Evolutionary conservation across 2,329 filamentous ascomycete genomes (phyloP), one percentile per base, ranked within the genome.

Genomic region (Grosmannia huntii): DNA sequence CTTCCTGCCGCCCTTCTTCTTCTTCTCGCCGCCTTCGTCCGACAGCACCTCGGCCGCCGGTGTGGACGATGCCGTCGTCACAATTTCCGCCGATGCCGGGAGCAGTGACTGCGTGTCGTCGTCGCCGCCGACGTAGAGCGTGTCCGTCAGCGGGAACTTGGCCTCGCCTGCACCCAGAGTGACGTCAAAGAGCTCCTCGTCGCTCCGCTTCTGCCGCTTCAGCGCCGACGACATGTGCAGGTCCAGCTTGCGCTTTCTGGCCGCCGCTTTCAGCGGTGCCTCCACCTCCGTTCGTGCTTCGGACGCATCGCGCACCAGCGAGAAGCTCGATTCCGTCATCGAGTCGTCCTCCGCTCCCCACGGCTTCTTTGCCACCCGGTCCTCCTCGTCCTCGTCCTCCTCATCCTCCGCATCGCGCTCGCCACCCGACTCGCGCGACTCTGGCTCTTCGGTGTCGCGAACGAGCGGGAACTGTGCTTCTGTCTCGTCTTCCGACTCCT

Each of bases 401-500:
- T 62, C 59, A 3, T 59, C 55, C 16, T 49, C 54, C 0, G 27
- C 38, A 19, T 61, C 58, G 5, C 54, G 49, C 36, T 59, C 60
- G 10, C 23, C 51, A 1, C 59, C 59, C 0, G 52, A 58, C 4
- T 55, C 41, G 4, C 59, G 57, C 44, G 89, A 95, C 60, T 94
- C 91, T 38, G 84, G 84, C 63, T 94, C 91, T 68, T 95, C 91
- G 0, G 89, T 95, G 68, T 91, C 90, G 52, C 85, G 79, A 14
- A 81, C 82, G 54, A 85, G 71, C 14, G 86, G 83, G 38, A 73
- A 73, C 46, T 74, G 72, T 53, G 81, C 81, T 62, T 82, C 80
- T 1, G 71, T 75, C 58, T 96, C 90, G 64, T 95, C 91, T 63
- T 96, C 91, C 0, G 90, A 95, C 68, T 96, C 89, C n/a, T 87